A percentile compares a stretch with the other conserved stretches of the same genome.
These are phyloP conservation scores for Phytophthora cactorum DNA, from an alignment of 352 stramenopile genomes.

Conservation along the genomic window DNA sequence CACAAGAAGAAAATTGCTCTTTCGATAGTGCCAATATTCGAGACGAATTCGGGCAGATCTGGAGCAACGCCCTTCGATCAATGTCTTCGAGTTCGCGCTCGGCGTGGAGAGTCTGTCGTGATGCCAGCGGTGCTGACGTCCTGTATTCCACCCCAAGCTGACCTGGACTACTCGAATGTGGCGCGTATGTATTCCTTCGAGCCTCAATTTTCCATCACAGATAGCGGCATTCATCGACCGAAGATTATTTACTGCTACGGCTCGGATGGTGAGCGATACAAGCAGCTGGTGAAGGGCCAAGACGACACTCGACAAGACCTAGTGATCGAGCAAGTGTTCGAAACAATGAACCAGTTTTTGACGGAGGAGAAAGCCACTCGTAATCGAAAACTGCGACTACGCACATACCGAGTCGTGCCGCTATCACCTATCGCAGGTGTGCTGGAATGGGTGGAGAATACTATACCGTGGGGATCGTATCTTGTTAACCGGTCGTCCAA, in stretches of 20 bases:
- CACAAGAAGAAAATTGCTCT: constrained; percentile 79
- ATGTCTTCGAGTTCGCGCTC: constrained; percentile 65
- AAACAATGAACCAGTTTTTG: constrained; percentile 91
- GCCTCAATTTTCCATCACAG: constrained; percentile 92
- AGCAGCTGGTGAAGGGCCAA: constrained; percentile 97
- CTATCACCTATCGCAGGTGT: constrained; percentile 94
- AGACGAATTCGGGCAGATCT: constrained; percentile 29
- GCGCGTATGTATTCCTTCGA: constrained; percentile 92
- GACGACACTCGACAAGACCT: constrained; percentile 90
- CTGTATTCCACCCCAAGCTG: constrained; percentile 60
- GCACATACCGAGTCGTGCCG: constrained; percentile 97
- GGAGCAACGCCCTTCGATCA: constrained; percentile 64
- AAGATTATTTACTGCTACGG: constrained; percentile 98
- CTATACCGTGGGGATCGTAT: constrained; percentile 94
- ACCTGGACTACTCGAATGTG: constrained; percentile 86
- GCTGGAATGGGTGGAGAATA: constrained; percentile 99
- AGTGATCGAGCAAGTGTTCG: constrained; percentile 92
- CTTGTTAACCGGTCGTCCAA: constrained; percentile 70
- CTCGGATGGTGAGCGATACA: constrained; percentile 91
- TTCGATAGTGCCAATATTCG: constrained; percentile 59
- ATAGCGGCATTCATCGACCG: constrained; percentile 94
- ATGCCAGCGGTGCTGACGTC: constrained; percentile 85
- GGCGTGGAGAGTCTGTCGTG: constrained; percentile 50
- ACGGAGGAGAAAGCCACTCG: constrained; percentile 65
- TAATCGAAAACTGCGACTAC: constrained; percentile 85